These are phyloP conservation scores for Xanthoparmelia taractica DNA, from an alignment of 495 filamentous ascomycete species.

Conservation along the genomic window DNA sequence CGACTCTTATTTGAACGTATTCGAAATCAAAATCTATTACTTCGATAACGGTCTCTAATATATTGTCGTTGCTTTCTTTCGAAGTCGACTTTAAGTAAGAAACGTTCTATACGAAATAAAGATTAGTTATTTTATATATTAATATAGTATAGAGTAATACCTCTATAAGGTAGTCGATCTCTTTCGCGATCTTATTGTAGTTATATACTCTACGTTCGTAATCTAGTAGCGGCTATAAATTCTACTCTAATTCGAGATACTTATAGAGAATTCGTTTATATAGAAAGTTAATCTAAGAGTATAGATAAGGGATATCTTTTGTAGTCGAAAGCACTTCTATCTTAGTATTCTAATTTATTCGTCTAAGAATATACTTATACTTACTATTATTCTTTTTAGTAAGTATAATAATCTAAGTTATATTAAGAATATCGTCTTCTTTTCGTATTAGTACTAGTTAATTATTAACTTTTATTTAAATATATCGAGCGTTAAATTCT, in stretches of 20 bases:
- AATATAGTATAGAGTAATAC: not conserved
- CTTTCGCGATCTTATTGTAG: not conserved
- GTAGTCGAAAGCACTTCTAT: not conserved
- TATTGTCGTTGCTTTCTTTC: not conserved
- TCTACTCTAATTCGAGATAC: slow-evolving; percentile 4
- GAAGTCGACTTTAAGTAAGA: not conserved
- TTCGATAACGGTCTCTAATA: not conserved
- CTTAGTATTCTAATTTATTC: not conserved
- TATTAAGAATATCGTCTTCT: not conserved
- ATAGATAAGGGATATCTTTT: not conserved
- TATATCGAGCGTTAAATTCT: not conserved
- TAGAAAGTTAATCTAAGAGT: slow-evolving; percentile 1
- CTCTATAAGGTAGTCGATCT: not conserved
- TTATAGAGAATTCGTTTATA: slow-evolving; percentile 3
- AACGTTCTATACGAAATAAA: not conserved
- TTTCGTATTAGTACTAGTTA: not conserved
- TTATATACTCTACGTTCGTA: not conserved
- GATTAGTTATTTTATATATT: not conserved
- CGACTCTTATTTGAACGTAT: not conserved
- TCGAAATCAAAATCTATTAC: not conserved
- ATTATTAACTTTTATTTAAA: not conserved
- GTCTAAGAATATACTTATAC: not conserved
- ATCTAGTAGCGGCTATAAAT: not conserved
- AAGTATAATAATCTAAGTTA: too few species aligned
- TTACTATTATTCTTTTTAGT: not conserved